Base-by-base conservation (phyloP, 495 filamentous ascomycete species). In the Mytilinidion resinicola region DNA sequence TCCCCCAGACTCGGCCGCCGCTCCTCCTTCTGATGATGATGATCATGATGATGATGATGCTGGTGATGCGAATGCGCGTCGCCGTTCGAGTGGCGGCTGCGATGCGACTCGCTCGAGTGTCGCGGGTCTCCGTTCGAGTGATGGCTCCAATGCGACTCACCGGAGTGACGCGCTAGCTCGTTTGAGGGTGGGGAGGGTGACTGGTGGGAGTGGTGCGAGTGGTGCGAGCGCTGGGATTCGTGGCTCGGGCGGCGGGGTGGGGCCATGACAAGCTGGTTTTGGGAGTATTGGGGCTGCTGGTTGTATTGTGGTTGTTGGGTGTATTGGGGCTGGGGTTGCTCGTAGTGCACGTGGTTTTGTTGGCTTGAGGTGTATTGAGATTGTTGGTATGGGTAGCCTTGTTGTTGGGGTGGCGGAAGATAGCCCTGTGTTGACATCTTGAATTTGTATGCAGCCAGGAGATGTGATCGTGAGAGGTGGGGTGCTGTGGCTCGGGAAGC, bases 1-100 rank as follows among this genome's bases (percentile, higher is more conserved):
- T 62, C 63, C 8, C 63, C 63, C 8, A 61, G 33, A 6, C 52
- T 52, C 15, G 63, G 63, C 55, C 63, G 41, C 25, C 39, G 30
- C 41, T 65, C 59, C 0, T 47, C 0, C 15, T 54, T n/a, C 17
- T 21, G 0, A 5, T 37, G 51, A 21, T 17, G 30, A 19, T 38
- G 51, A 9, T 49, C 3, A 1, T 48, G 3, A 15, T 15, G 44
- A 3, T n/a, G 21, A 1, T 10, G 3, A 4, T 48, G 4, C 44
- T 1, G 9, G 14, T 21, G 44, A 5, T 21, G 44, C 44, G 14
- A 21, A 8, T 42, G 39, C 11, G 39, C 12, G 11, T 21, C 19
- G 44, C 19, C 44, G 44, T 3, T 21, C 4, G n/a, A 30, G 25
- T 30, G 25, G 14, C 37, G 51, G 7, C 54, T 37, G 1, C 33